Evolutionary conservation across 1,284 basidiomycete genomes (phyloP).

Genomic region (Phlebopus sp.): DNA sequence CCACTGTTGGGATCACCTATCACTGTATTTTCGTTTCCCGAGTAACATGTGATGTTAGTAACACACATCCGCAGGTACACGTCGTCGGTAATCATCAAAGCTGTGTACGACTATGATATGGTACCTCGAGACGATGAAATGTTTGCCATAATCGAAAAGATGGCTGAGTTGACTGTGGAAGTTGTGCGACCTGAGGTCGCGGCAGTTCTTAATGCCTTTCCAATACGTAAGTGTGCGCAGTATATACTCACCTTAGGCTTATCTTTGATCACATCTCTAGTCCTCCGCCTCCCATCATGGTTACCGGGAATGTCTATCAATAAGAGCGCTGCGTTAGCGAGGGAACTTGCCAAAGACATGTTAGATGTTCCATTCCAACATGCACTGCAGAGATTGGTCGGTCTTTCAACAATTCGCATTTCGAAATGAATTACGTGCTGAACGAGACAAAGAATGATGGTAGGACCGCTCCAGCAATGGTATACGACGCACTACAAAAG

Average conservation of each 20-base stretch:
- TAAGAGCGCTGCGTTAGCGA: conserved; percentile 25
- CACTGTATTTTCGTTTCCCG: conserved; percentile 15
- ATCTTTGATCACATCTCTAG: conserved; percentile 10
- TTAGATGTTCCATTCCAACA: conserved; percentile 29
- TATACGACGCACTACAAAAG: too few species aligned
- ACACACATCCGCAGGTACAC: conserved; percentile 23
- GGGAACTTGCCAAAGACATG: conserved; percentile 22
- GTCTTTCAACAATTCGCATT: not conserved
- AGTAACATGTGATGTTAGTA: not conserved
- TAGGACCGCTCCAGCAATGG: conserved; percentile 6
- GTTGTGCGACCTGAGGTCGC: conserved; percentile 27
- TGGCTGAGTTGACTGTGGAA: conserved; percentile 22
- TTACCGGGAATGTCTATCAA: conserved; percentile 31
- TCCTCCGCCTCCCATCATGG: conserved; percentile 26
- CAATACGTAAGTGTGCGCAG: conserved; percentile 21
- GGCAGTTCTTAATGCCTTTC: conserved; percentile 31
- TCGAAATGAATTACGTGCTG: not conserved
- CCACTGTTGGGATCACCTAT: conserved; percentile 23
- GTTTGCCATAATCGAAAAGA: conserved; percentile 15
- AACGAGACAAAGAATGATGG: conserved; percentile 12
- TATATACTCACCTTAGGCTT: not conserved
- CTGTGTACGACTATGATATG: conserved; percentile 31
- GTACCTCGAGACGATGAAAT: conserved; percentile 27
- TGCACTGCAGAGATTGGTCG: conserved; percentile 27
- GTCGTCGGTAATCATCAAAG: conserved; percentile 29